Conservation (phyloP, 495 filamentous ascomycete species). For the Penicillium fimorum region DNA sequence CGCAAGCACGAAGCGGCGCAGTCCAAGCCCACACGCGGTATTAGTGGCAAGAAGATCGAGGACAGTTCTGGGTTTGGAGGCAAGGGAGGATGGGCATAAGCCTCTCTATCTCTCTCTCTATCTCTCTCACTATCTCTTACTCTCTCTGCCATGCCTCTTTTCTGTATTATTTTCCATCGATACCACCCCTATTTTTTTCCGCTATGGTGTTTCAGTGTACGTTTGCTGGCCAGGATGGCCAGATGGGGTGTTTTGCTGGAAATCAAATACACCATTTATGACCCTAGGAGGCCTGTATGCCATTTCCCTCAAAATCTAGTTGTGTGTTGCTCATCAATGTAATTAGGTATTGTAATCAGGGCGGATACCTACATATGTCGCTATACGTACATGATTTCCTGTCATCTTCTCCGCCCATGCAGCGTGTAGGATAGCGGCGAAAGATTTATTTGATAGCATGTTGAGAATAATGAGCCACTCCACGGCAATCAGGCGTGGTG, state of each 20-base stretch:
- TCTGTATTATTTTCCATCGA: neutral
- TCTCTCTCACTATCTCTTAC: too few species aligned
- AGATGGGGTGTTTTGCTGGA: neutral
- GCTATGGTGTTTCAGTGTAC: too few species aligned
- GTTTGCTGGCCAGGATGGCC: neutral
- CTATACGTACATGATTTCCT: too few species aligned
- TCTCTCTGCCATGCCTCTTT: neutral
- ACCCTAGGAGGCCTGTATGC: neutral
- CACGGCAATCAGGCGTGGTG: too few species aligned
- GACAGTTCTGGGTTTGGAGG: constrained; percentile 60
- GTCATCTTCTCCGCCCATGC: too few species aligned
- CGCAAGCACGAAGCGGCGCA: constrained; percentile 93
- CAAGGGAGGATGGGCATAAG: constrained; percentile 51
- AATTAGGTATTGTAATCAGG: neutral
- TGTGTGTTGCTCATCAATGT: neutral
- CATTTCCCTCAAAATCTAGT: neutral
- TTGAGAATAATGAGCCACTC: too few species aligned
- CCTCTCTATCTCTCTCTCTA: neutral
- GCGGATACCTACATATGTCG: too few species aligned
- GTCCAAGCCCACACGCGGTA: constrained; percentile 64
- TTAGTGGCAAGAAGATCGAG: constrained; percentile 59
- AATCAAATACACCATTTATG: neutral
- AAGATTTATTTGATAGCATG: too few species aligned
- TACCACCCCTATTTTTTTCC: neutral
- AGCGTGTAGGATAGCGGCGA: too few species aligned